Percentiles rank a stretch among this genome's conserved stretches.
phyloP scores from a whole-genome alignment of 306 rosid species.

The Rubus parviflorus region DNA sequence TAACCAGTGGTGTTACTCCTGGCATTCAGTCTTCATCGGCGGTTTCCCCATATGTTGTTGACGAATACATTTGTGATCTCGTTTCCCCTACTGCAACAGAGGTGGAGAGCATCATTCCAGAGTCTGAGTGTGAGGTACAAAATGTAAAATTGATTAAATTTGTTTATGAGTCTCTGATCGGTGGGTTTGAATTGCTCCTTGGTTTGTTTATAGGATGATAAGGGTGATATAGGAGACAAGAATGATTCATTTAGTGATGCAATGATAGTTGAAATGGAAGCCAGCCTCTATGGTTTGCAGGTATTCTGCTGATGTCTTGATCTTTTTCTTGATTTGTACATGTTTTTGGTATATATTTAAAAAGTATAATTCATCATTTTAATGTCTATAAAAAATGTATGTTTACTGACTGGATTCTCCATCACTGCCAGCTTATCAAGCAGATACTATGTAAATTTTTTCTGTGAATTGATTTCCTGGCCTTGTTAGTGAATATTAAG shows the following conservation, averaged over 20 bases:
- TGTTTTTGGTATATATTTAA: not conserved
- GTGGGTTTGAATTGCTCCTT: conserved; percentile 7
- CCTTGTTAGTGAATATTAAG: not conserved
- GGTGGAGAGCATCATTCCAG: conserved; percentile 50
- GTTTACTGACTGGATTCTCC: not conserved
- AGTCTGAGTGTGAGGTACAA: conserved; percentile 54
- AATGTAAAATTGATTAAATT: conserved; percentile 25
- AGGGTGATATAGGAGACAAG: conserved; percentile 39
- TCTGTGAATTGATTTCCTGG: not conserved
- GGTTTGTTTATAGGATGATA: conserved; percentile 52
- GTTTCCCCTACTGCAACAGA: conserved; percentile 49
- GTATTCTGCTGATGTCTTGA: conserved; percentile 42
- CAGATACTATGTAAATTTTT: not conserved
- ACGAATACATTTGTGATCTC: conserved; percentile 36
- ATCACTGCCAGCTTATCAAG: not conserved
- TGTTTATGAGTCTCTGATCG: conserved; percentile 20
- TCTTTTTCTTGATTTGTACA: conserved; percentile 18
- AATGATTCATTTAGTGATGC: conserved; percentile 59
- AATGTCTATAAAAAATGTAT: not conserved
- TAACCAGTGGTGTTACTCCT: conserved; percentile 26
- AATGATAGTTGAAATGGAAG: conserved; percentile 80
- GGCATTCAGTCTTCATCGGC: conserved; percentile 23
- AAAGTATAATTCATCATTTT: not conserved
- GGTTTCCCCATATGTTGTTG: conserved; percentile 14
- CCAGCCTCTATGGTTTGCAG: conserved; percentile 80